A percentile compares a stretch with the other conserved stretches of the same genome.
Conservation (phyloP, 1,284 basidiomycete genomes). For the Grifola frondosa region DNA sequence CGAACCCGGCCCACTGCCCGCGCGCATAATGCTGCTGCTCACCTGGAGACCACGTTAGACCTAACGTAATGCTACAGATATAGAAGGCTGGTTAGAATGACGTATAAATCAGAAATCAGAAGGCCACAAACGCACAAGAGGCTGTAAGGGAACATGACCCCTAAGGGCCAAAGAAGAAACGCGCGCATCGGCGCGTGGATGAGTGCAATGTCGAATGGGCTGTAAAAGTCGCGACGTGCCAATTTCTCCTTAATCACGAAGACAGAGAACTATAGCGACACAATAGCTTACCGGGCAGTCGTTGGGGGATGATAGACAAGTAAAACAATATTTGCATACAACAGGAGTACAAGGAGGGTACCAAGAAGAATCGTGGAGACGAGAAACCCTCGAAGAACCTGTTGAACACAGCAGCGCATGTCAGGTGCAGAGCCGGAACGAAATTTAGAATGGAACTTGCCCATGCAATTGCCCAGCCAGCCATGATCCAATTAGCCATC, state of each 20-base stretch:
- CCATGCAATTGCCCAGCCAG: constrained; percentile 81
- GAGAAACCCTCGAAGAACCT: constrained; percentile 65
- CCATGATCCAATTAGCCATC: constrained; percentile 80
- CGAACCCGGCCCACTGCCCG: constrained; percentile 62
- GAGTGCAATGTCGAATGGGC: constrained; percentile 63
- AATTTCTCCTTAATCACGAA: neutral
- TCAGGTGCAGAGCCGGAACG: neutral
- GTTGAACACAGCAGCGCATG: neutral
- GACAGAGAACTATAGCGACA: neutral
- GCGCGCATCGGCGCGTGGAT: constrained; percentile 75
- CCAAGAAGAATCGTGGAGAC: constrained; percentile 61
- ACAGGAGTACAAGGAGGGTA: constrained; percentile 53
- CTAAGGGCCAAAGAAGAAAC: constrained; percentile 60
- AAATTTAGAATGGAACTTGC: constrained; percentile 38
- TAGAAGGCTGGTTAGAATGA: neutral
- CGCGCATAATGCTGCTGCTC: constrained; percentile 45
- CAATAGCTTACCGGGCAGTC: constrained; percentile 17
- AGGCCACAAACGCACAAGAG: constrained; percentile 44
- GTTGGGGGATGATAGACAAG: constrained; percentile 65
- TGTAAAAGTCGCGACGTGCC: constrained; percentile 36
- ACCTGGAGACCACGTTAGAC: constrained; percentile 43
- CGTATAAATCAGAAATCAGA: neutral
- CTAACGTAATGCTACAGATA: constrained; percentile 53
- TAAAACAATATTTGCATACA: constrained; percentile 68
- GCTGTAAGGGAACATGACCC: constrained; percentile 47